phyloP scores from a whole-genome alignment of 768 basidiomycete species.

The Phylloporus arenicola region DNA sequence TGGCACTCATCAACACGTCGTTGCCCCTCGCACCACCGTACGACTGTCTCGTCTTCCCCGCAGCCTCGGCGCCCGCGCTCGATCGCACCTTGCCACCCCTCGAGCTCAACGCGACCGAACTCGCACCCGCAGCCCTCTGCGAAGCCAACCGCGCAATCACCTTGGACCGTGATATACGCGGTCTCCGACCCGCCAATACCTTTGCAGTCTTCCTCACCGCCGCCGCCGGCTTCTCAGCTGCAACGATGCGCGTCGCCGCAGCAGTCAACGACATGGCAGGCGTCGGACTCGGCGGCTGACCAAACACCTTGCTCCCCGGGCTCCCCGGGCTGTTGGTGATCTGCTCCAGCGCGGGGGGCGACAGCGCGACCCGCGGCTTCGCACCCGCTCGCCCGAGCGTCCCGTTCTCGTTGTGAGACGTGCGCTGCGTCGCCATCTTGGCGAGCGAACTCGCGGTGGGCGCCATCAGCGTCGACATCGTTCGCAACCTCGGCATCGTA shows the following conservation, averaged over 20 bases:
- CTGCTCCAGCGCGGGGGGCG: slow-evolving; percentile 24
- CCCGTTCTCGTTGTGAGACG: slow-evolving; percentile 12
- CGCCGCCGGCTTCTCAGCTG: not conserved
- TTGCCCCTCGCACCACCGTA: slow-evolving; percentile 27
- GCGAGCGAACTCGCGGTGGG: slow-evolving; percentile 78
- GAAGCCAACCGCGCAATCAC: slow-evolving; percentile 74
- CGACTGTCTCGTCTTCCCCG: slow-evolving; percentile 21
- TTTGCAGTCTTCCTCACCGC: slow-evolving; percentile 20
- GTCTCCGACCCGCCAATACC: slow-evolving; percentile 47
- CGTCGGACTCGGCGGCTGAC: slow-evolving; percentile 41
- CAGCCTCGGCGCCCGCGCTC: slow-evolving; percentile 40
- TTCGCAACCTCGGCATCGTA: slow-evolving; percentile 23
- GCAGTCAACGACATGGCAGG: slow-evolving; percentile 27
- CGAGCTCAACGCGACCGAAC: slow-evolving; percentile 11
- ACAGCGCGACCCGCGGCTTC: slow-evolving; percentile 12
- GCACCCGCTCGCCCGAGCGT: slow-evolving; percentile 3
- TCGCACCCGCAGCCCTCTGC: slow-evolving; percentile 47
- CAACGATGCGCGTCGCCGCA: slow-evolving; percentile 26
- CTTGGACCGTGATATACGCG: slow-evolving; percentile 75
- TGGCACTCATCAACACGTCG: slow-evolving; percentile 55
- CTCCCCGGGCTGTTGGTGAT: slow-evolving; percentile 32
- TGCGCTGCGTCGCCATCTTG: slow-evolving; percentile 36
- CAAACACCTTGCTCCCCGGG: slow-evolving; percentile 42
- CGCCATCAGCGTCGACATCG: slow-evolving; percentile 53
- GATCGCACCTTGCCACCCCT: slow-evolving; percentile 39